Conservation (phyloP, 331 rosid genomes). For the Stylosanthes scabra region DNA sequence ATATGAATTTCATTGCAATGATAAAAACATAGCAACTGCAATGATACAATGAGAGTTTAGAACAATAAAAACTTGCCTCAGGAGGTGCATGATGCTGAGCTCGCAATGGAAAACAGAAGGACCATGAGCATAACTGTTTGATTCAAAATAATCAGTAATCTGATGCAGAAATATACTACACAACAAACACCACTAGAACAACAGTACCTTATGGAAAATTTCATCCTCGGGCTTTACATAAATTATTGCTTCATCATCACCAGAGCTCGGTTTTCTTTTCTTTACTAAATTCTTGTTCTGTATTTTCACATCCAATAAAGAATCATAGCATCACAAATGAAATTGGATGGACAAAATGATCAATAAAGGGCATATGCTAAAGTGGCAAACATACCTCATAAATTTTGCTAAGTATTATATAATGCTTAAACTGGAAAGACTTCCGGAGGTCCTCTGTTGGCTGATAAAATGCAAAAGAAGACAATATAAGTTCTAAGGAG, state of each 20-base stretch:
- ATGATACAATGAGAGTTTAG: conserved; percentile 19
- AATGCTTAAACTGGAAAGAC: conserved; percentile 68
- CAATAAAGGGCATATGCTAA: conserved; percentile 25
- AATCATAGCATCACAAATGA: conserved; percentile 23
- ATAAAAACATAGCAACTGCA: neutral
- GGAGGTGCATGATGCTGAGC: conserved; percentile 54
- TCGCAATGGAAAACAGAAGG: conserved; percentile 68
- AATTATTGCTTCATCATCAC: conserved; percentile 49
- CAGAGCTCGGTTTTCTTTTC: conserved; percentile 46
- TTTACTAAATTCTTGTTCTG: conserved; percentile 60
- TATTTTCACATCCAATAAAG: conserved; percentile 37
- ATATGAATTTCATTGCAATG: too few species aligned
- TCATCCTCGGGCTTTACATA: conserved; percentile 90
- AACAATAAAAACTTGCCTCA: conserved; percentile 70
- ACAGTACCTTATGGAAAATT: conserved; percentile 46
- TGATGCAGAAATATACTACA: neutral
- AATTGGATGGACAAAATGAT: conserved; percentile 3
- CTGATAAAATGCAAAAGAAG: conserved; percentile 49
- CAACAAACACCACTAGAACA: too few species aligned
- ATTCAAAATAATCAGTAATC: conserved; percentile 38
- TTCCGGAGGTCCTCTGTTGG: conserved; percentile 78
- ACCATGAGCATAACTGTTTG: conserved; percentile 76
- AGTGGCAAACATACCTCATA: conserved; percentile 65
- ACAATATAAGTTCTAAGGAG: conserved; percentile 20
- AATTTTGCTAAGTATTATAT: conserved; percentile 66